Conservation (phyloP, 2,329 filamentous ascomycete genomes). For the Rhinocladiella similis region DNA sequence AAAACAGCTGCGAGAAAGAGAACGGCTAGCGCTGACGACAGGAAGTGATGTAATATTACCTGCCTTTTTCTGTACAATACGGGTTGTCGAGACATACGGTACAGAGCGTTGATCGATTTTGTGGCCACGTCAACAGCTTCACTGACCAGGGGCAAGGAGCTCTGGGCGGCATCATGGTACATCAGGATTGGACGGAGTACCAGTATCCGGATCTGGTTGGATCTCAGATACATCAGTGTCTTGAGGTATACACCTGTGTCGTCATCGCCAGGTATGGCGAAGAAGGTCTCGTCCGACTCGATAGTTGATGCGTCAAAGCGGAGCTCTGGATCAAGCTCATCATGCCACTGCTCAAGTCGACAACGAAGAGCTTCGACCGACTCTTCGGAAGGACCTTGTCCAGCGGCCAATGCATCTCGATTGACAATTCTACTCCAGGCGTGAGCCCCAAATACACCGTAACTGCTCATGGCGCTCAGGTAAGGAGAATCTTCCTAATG, state of each 20-base stretch:
- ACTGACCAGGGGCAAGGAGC: background rate
- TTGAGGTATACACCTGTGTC: constrained; percentile 4
- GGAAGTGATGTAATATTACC: constrained; percentile 11
- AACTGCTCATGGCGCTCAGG: constrained; percentile 8
- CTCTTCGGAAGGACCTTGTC: constrained; percentile 4
- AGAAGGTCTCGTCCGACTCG: constrained; percentile 7
- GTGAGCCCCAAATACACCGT: constrained; percentile 8
- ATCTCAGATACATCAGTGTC: constrained; percentile 8
- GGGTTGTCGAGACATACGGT: background rate
- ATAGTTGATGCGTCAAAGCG: constrained; percentile 5
- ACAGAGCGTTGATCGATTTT: constrained; percentile 4
- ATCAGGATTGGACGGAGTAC: constrained; percentile 12
- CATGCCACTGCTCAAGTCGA: constrained; percentile 11
- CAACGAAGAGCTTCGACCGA: constrained; percentile 3
- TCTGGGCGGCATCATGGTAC: constrained; percentile 7
- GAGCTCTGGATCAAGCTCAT: constrained; percentile 5
- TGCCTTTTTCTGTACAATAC: constrained; percentile 8
- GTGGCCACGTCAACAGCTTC: constrained; percentile 8
- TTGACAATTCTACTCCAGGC: constrained; percentile 11
- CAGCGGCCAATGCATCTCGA: background rate
- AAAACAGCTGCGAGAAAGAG: constrained; percentile 11
- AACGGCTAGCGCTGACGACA: constrained; percentile 5
- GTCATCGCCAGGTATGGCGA: constrained; percentile 1
- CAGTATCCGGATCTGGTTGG: constrained; percentile 11
- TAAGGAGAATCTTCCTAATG: constrained; percentile 1